Evolutionary conservation across 2,329 filamentous ascomycete genomes (phyloP), one percentile per base, ranked within the genome.

Genomic region (Podosphaera aphanis): DNA sequence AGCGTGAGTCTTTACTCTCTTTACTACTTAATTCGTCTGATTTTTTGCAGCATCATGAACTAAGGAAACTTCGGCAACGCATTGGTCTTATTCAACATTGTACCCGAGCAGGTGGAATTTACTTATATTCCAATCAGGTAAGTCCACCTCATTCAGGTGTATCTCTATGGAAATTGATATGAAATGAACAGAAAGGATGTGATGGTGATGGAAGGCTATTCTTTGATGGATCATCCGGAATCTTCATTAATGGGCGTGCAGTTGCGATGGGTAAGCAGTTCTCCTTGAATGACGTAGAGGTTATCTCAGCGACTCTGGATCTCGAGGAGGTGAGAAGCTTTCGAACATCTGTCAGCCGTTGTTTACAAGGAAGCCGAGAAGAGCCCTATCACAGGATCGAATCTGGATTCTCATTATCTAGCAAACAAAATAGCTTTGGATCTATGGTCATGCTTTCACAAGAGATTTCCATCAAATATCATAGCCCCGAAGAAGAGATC

Each of bases 311-410:
- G 2, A 80, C 74, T 0, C 65, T 81, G 5, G 76, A 81, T 52
- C 63, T 82, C 1, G 82, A 88, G 54, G 75, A 83, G 50, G 79
- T 88, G 5, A 64, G 78, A 27, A 63, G 68, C 1, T 76, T 67
- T 53, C 65, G 79, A 42, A 15, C 33, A 20, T 19, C 54, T 43
- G 46, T 51, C 44, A 7, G 37, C 19, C 48, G 51, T 40, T 47
- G 46, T 8, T 46, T 55, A 38, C 55, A 56, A 49, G 53, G 53
- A 2, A 44, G 44, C 13, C 41, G 48, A 33, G 47, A 50, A 33
- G 61, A 63, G 15, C 53, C 58, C 0, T 70, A 71, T 49, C 52
- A 59, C 21, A 55, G 61, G 18, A 52, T 63, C 10, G 57, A 62
- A 44, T 56, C 55, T 1, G 59, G 65, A 40, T 21, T 49, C 13